A percentile compares a stretch with the other conserved stretches of the same genome.
Evolutionary conservation across 1,139 yeast genomes (phyloP).

Genomic region (Arxiozyma slooffiae): DNA sequence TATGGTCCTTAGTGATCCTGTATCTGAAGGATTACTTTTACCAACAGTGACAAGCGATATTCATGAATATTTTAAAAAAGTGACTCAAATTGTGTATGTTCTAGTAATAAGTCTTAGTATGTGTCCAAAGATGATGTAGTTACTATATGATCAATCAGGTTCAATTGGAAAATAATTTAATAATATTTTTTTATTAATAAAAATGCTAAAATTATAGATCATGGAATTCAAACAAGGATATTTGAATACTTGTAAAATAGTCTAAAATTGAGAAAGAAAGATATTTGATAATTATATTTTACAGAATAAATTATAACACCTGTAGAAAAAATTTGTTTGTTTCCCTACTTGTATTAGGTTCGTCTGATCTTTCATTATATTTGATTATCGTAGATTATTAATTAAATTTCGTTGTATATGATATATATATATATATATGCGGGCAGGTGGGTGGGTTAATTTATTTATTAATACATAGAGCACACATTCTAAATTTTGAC

Average conservation of each 20-base stretch:
- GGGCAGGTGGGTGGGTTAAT: no score
- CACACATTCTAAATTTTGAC: slow-evolving; percentile 1
- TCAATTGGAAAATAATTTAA: slow-evolving; percentile 41
- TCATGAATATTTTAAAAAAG: slow-evolving; percentile 89
- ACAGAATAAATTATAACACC: no score
- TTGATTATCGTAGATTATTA: not conserved
- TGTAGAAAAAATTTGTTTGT: no score
- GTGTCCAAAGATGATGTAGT: slow-evolving; percentile 76
- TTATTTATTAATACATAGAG: slow-evolving; percentile 1
- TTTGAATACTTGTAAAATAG: no score
- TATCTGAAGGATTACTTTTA: slow-evolving; percentile 87
- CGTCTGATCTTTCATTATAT: no score
- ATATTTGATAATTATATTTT: no score
- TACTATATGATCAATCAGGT: slow-evolving; percentile 59
- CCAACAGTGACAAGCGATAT: slow-evolving; percentile 90
- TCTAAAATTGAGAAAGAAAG: no score
- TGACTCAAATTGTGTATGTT: slow-evolving; percentile 85
- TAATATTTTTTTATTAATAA: slow-evolving; percentile 87
- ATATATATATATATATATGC: not conserved
- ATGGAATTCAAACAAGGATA: slow-evolving; percentile 72
- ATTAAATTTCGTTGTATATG: not conserved
- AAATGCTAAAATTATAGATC: slow-evolving; percentile 71
- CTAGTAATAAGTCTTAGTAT: slow-evolving; percentile 92
- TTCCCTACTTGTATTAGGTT: no score
- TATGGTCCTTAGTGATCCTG: slow-evolving; percentile 96